phyloP scores from a whole-genome alignment of 495 filamentous ascomycete genomes.

The Hypomontagnella submonticulosa region DNA sequence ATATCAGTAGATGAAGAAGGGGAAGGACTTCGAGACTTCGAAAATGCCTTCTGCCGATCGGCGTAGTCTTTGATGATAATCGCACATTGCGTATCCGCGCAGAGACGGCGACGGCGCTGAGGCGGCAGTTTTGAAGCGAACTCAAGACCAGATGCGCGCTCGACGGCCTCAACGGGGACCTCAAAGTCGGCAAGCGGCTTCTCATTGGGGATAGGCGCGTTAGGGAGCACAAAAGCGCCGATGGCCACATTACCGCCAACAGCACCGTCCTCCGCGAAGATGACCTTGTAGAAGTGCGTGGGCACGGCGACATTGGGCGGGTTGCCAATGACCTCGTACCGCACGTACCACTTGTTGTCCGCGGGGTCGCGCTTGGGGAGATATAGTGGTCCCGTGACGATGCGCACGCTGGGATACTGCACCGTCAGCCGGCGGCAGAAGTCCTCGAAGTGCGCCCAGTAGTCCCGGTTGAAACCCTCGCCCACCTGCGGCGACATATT shows the following conservation, averaged over 20 bases:
- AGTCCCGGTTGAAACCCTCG: constrained; percentile 96
- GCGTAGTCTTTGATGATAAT: constrained; percentile 83
- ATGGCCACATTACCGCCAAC: constrained; percentile 81
- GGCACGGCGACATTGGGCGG: constrained; percentile 96
- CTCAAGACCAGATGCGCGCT: constrained; percentile 90
- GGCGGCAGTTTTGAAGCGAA: constrained; percentile 83
- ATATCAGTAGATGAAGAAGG: constrained; percentile 14
- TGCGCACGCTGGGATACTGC: constrained; percentile 85
- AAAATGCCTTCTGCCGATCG: constrained; percentile 69
- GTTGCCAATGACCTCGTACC: constrained; percentile 95
- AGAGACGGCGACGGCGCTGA: constrained; percentile 79
- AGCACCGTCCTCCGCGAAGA: constrained; percentile 88
- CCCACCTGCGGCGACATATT: constrained; percentile 99
- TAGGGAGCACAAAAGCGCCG: constrained; percentile 95
- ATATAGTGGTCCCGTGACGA: constrained; percentile 95
- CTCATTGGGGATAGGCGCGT: constrained; percentile 86
- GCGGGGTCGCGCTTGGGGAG: constrained; percentile 78
- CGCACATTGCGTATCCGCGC: constrained; percentile 83
- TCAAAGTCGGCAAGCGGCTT: constrained; percentile 90
- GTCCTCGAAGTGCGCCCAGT: constrained; percentile 98
- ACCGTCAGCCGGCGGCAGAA: constrained; percentile 86
- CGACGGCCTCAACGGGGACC: constrained; percentile 90
- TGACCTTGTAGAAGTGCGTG: constrained; percentile 98
- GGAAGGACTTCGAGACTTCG: constrained; percentile 40
- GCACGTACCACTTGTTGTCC: constrained; percentile 94